A percentile compares a stretch with the other conserved stretches of the same genome.
phyloP scores from a whole-genome alignment of 2,329 filamentous ascomycete species.

The Botryosphaeria dothidea region DNA sequence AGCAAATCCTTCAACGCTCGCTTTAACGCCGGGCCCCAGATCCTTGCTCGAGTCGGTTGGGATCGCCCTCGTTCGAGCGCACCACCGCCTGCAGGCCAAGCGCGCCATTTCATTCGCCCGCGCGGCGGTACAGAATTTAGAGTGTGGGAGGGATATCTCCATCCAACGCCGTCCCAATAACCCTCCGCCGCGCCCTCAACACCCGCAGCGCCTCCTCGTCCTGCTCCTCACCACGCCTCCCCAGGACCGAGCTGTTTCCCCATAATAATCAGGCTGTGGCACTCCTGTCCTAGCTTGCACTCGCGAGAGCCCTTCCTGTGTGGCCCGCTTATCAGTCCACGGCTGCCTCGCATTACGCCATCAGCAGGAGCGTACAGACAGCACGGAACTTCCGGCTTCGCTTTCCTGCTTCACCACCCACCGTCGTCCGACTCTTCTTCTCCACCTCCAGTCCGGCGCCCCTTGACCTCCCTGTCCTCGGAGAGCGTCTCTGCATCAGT shows the following conservation, averaged over 20 bases:
- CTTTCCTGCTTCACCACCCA: not conserved
- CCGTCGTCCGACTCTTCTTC: constrained; percentile 1
- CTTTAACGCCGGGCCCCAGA: constrained; percentile 6
- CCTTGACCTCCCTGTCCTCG: not conserved
- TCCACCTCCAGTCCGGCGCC: not conserved
- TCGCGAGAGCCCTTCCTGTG: constrained; percentile 11
- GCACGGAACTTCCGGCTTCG: constrained; percentile 15
- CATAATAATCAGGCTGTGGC: constrained; percentile 14
- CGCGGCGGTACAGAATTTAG: constrained; percentile 20
- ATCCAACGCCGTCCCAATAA: constrained; percentile 18
- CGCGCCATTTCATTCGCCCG: constrained; percentile 17
- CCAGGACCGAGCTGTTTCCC: constrained; percentile 3
- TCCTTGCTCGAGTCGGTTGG: constrained; percentile 19
- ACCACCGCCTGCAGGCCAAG: constrained; percentile 18
- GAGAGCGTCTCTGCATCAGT: not conserved
- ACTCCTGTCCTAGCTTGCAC: not conserved
- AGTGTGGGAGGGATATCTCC: constrained; percentile 19
- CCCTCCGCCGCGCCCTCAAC: constrained; percentile 11
- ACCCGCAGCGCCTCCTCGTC: constrained; percentile 15
- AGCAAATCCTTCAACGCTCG: constrained; percentile 21
- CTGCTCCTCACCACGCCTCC: constrained; percentile 12
- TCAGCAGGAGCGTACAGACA: constrained; percentile 13
- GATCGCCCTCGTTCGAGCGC: constrained; percentile 17
- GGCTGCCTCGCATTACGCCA: constrained; percentile 16
- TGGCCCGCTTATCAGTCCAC: constrained; percentile 18